These are phyloP conservation scores for Curvularia eragrostidis DNA, from an alignment of 2,329 filamentous ascomycete genomes.

Conservation along the genomic window DNA sequence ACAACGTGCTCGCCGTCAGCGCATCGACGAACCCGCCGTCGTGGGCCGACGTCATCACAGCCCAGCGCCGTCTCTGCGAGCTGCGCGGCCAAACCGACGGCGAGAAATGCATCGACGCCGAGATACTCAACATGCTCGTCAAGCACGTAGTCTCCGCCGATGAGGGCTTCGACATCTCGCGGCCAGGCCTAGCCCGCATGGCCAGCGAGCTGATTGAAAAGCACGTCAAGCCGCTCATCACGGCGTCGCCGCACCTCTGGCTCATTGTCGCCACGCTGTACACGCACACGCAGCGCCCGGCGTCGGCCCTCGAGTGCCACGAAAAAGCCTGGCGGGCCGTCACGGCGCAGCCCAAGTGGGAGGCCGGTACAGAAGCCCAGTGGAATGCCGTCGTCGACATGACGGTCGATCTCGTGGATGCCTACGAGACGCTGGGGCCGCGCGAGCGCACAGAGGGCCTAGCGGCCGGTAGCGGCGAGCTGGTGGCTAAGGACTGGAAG, in stretches of 20 bases:
- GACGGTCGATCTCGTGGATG: slow-evolving; percentile 81
- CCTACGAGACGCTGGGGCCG: slow-evolving; percentile 75
- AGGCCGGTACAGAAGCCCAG: slow-evolving; percentile 64
- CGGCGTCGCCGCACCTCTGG: slow-evolving; percentile 78
- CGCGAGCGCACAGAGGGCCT: slow-evolving; percentile 60
- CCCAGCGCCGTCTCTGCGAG: slow-evolving; percentile 75
- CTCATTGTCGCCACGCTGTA: slow-evolving; percentile 73
- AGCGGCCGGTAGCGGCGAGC: slow-evolving; percentile 57
- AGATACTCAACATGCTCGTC: slow-evolving; percentile 74
- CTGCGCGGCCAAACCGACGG: slow-evolving; percentile 70
- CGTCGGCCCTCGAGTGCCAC: slow-evolving; percentile 77
- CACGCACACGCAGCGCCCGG: slow-evolving; percentile 73
- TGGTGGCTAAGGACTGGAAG: slow-evolving; percentile 82
- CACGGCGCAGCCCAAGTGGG: slow-evolving; percentile 61
- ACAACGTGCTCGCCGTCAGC: slow-evolving; percentile 90
- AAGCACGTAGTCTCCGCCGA: slow-evolving; percentile 66
- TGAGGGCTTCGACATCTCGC: slow-evolving; percentile 50
- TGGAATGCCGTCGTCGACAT: slow-evolving; percentile 78
- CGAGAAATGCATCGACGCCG: slow-evolving; percentile 78
- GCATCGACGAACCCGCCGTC: slow-evolving; percentile 77
- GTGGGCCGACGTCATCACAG: slow-evolving; percentile 76
- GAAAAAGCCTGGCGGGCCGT: slow-evolving; percentile 90
- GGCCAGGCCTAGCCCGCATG: slow-evolving; percentile 63
- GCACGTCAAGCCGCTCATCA: slow-evolving; percentile 82
- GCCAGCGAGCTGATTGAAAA: slow-evolving; percentile 77